Base-by-base conservation (phyloP, 2,329 filamentous ascomycete species). In the Sporothrix curviconia region DNA sequence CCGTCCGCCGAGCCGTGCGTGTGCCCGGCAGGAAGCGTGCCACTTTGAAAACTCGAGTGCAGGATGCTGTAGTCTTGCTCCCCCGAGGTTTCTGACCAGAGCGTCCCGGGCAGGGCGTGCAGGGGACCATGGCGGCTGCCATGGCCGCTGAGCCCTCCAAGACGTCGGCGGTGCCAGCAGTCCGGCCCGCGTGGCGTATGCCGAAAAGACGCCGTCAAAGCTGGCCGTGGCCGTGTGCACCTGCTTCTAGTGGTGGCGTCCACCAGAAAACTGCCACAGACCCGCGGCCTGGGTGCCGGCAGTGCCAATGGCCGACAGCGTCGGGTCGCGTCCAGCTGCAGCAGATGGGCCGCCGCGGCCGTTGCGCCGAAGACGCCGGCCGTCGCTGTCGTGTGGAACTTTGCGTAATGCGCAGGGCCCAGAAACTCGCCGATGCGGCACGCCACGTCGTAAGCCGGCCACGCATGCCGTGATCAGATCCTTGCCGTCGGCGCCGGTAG, bases 1-100 rank as follows among this genome's bases (percentile, higher is more conserved):
- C 46, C 55, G 9, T 57, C 55, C 1, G 34, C 55, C 5, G 46
- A 51, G 8, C 44, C 37, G 39, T 57, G 55, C 3, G 55, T 57
- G 36, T 57, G 55, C 24, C 55, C n/a, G 55, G 24, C 55, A 57
- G 17, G 55, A 57, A 4, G 55, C 55, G 15, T 52, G 55, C 55
- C 55, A 57, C 32, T 57, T 57, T n/a, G n/a, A 47, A 39, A 57
- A 39, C 55, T 57, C n/a, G 47, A 44, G 8, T 34, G 14, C 14
- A 51, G 19, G 22, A 57, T 57, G 17, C 37, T 28, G 28, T 57
- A 51, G 9, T 6, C 32, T 11, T n/a, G n/a, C n/a, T n/a, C 6
- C 5, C 0, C 47, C 47, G 5, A 53, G 39, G 37, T 9, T 15
- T 14, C 7, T 3, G 11, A 12, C 9, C 6, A 51, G n/a, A 1